A percentile compares a stretch with the other conserved stretches of the same genome.
phyloP scores from a whole-genome alignment of 2,329 filamentous ascomycete species.

The Exophiala bonariae region DNA sequence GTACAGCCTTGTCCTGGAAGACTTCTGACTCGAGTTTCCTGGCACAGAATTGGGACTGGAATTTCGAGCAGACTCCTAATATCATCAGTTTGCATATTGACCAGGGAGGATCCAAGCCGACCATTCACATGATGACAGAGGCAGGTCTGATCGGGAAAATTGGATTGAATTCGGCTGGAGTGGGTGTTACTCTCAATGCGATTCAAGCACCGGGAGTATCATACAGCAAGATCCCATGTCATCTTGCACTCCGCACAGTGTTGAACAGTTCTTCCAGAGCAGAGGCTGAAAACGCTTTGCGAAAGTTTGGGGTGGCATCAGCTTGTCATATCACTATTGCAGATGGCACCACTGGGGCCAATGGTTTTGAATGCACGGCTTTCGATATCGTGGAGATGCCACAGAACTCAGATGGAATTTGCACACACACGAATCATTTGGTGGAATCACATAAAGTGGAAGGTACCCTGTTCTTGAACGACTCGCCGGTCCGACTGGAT shows the following conservation, averaged over 20 bases:
- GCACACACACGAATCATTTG: constrained; percentile 49
- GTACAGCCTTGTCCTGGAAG: constrained; percentile 56
- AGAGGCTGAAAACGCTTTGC: constrained; percentile 48
- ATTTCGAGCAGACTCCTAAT: constrained; percentile 49
- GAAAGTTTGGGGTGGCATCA: constrained; percentile 50
- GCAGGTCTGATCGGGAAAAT: constrained; percentile 61
- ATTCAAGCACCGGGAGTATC: constrained; percentile 53
- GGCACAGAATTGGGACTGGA: constrained; percentile 62
- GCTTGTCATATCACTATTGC: constrained; percentile 57
- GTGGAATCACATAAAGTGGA: constrained; percentile 29
- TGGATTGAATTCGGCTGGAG: constrained; percentile 54
- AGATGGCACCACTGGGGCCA: constrained; percentile 42
- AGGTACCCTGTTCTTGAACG: constrained; percentile 20
- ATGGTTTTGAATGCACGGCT: constrained; percentile 52
- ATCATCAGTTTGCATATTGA: constrained; percentile 52
- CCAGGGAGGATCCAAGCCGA: constrained; percentile 42
- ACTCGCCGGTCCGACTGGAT: constrained; percentile 32
- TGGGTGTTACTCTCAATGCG: constrained; percentile 59
- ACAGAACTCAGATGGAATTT: constrained; percentile 30
- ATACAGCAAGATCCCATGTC: constrained; percentile 50
- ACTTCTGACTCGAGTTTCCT: constrained; percentile 42
- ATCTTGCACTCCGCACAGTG: constrained; percentile 55
- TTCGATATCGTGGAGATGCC: constrained; percentile 29
- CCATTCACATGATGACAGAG: constrained; percentile 57
- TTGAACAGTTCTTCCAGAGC: constrained; percentile 48